Conservation (phyloP, 352 stramenopile genomes). For the Globisporangium splendens region DNA sequence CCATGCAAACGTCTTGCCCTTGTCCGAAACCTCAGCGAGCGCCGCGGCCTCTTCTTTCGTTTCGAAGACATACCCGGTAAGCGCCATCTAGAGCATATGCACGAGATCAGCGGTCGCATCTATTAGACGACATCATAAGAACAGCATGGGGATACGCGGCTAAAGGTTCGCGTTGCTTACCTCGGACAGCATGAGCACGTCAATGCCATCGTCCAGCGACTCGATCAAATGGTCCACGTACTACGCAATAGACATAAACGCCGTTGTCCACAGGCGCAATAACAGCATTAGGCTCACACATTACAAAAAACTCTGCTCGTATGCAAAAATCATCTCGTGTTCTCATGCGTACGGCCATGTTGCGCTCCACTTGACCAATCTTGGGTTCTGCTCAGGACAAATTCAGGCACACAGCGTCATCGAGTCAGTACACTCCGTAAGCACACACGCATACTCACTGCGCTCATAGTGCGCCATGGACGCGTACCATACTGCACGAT, state of each 20-base stretch:
- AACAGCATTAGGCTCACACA: background rate
- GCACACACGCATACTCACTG: too few species aligned
- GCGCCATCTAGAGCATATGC: conserved; percentile 52
- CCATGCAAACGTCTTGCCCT: conserved; percentile 63
- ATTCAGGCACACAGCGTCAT: background rate
- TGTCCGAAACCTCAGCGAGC: conserved; percentile 55
- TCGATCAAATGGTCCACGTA: conserved; percentile 64
- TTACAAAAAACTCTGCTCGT: background rate
- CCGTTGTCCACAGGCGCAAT: background rate
- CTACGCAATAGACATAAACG: conserved; percentile 16
- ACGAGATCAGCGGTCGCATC: background rate
- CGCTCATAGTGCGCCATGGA: too few species aligned
- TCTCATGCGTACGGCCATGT: conserved; percentile 47
- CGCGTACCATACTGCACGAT: conserved; percentile 84
- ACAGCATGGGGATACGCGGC: too few species aligned
- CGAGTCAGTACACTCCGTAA: background rate
- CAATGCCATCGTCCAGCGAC: conserved; percentile 44
- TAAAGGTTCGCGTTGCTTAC: conserved; percentile 19
- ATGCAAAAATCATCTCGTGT: background rate
- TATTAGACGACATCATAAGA: too few species aligned
- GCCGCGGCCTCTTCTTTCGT: conserved; percentile 45
- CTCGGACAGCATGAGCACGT: conserved; percentile 80
- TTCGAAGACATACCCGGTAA: conserved; percentile 80
- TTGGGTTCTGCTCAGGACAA: conserved; percentile 46
- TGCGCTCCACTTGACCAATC: conserved; percentile 58